Evolutionary conservation across 176 grass and related monocot species (phyloP), one percentile per base, ranked within the genome.

Genomic region (Avena atlantica): DNA sequence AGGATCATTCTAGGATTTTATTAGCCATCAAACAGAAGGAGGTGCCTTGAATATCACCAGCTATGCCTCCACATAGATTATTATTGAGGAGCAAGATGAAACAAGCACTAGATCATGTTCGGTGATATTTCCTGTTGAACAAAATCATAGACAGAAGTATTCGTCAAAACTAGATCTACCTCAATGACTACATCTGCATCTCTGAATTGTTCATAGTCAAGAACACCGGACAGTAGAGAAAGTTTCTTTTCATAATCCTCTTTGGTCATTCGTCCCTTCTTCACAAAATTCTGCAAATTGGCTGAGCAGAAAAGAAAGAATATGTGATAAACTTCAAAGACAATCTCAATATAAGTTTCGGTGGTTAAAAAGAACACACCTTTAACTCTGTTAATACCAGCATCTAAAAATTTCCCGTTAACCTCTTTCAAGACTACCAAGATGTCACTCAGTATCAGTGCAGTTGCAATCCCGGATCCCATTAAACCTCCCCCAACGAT

Each of bases 381-480:
- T 94, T 84, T 96, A 78, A 98, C 77, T 91, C 90, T 94, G 76
- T 68, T 84, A 84, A 95, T 89, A 42, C 92, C 88, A 77, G 88
- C 69, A 80, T 86, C 58, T 76, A 94, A 91, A 59, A 86, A 88
- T 2, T 92, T 78, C 56, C 87, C 90, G 90, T 98, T 89, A 58
- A 91, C 87, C 87, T 98, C 93, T 93, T 98, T 95, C 21, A 98
- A 83, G 68, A 96, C 69, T 78, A 98, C 93, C 27, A 55, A 52
- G 73, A 92, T 91, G 88, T 94, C 88, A 23, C 79, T 92, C 25
- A 87, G 37, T 85, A 96, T 81, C 56, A 98, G 85, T 15, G 66
- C 82, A 70, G 96, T 94, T 81, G 93, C 96, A 88, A 98, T 98
- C 60, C 91, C 93, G n/a, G 96, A 92, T 77, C 93, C 93, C 88